phyloP scores from a whole-genome alignment of 495 filamentous ascomycete genomes.

The Penicillium cataractarum region DNA sequence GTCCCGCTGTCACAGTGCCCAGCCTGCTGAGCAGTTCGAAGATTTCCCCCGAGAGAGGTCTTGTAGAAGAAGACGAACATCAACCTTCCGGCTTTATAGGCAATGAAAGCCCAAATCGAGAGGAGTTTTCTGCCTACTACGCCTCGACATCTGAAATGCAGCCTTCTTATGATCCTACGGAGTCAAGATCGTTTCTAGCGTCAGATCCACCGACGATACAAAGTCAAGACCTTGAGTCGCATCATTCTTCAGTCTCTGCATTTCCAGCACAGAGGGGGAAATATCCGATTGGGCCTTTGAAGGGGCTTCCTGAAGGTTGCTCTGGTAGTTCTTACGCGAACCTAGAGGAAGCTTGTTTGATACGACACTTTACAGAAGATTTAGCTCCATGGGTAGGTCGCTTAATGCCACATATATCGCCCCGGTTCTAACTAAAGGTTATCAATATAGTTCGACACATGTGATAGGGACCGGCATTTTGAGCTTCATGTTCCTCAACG shows the following conservation, averaged over 20 bases:
- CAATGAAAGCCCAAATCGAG: not conserved
- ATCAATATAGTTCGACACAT: slow-evolving; percentile 19
- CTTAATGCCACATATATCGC: not conserved
- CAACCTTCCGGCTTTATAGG: not conserved
- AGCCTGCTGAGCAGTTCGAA: not conserved
- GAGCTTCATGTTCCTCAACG: slow-evolving; percentile 29
- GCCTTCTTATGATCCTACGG: not conserved
- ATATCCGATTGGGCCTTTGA: slow-evolving; percentile 13
- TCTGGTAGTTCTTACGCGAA: slow-evolving; percentile 10
- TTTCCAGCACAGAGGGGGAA: slow-evolving; percentile 7
- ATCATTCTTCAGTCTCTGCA: not conserved
- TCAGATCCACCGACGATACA: not conserved
- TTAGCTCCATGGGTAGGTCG: slow-evolving; percentile 30
- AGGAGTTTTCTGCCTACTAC: not conserved
- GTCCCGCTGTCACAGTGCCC: not conserved
- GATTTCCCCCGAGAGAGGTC: not conserved
- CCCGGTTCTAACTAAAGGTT: not conserved
- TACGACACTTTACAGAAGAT: slow-evolving; percentile 33
- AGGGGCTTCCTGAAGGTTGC: not conserved
- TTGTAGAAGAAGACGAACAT: not conserved
- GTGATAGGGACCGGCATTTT: slow-evolving; percentile 32
- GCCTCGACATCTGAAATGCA: not conserved
- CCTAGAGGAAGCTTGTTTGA: slow-evolving; percentile 32
- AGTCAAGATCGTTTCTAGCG: not conserved
- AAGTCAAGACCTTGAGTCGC: not conserved